phyloP scores from a whole-genome alignment of 148 eudicot species.

The Selenicereus undatus region DNA sequence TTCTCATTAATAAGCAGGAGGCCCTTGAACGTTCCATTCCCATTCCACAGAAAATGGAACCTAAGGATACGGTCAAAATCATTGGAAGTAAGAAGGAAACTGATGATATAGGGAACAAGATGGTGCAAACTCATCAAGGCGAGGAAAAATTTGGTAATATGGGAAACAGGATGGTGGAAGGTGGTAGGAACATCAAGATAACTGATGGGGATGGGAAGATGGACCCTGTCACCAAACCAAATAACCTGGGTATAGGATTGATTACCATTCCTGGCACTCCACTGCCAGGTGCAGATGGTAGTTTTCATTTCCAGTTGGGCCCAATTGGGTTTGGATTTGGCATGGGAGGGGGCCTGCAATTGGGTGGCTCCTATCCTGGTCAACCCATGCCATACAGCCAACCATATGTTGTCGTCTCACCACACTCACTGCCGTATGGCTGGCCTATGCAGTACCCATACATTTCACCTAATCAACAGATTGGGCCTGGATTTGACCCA shows the following conservation, averaged over 20 bases:
- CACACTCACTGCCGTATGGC: neutral
- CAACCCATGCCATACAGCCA: conserved; percentile 15
- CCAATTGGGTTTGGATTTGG: conserved; percentile 24
- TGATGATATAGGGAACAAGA: too few relatives aligned
- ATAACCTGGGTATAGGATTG: neutral
- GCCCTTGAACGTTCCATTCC: too few relatives aligned
- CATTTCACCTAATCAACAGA: neutral
- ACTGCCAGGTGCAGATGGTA: conserved; percentile 16
- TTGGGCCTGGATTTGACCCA: neutral
- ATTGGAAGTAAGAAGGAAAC: too few relatives aligned
- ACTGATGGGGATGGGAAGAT: neutral
- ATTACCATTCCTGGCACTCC: conserved; percentile 21
- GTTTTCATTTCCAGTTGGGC: conserved; percentile 27
- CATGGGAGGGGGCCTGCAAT: conserved; percentile 7
- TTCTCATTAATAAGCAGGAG: neutral
- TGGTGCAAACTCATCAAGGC: neutral
- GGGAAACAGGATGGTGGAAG: neutral
- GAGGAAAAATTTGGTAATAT: neutral
- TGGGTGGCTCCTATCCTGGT: conserved; percentile 16
- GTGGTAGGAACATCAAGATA: neutral
- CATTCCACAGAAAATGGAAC: too few relatives aligned
- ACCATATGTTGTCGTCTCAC: conserved; percentile 23
- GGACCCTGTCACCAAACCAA: neutral
- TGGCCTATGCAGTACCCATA: neutral
- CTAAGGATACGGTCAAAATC: too few relatives aligned